These are phyloP conservation scores for Gyrodon lividus DNA, from an alignment of 768 basidiomycete species.

Conservation along the genomic window DNA sequence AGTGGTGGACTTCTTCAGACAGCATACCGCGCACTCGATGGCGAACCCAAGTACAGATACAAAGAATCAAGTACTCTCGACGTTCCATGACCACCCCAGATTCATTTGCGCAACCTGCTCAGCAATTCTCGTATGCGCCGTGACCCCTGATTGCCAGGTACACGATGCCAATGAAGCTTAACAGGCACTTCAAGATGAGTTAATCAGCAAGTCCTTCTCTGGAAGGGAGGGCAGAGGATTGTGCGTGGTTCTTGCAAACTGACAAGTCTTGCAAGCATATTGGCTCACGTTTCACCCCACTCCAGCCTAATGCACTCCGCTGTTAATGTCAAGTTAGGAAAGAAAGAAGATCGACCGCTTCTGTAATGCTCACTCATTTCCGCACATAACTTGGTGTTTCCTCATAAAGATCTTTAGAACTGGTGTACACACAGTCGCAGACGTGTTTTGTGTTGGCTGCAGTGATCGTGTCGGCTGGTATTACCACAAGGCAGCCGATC, in stretches of 20 bases:
- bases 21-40: slow-evolving; percentile 11
- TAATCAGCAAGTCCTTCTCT: slow-evolving; percentile 83
- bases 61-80: slow-evolving; percentile 55
- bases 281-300: slow-evolving; percentile 1
- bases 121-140: slow-evolving; percentile 58
- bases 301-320: slow-evolving; percentile 74
- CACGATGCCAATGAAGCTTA: not conserved
- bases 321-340: slow-evolving; percentile 70
- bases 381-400: not conserved
- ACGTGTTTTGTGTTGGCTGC: slow-evolving; percentile 77
- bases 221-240: slow-evolving; percentile 81
- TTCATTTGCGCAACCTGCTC: slow-evolving; percentile 71
- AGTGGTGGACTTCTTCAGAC: not conserved
- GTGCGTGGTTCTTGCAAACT: slow-evolving; percentile 41
- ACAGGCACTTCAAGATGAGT: slow-evolving; percentile 78
- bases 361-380: slow-evolving; percentile 43
- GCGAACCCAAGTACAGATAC: slow-evolving; percentile 40
- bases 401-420: slow-evolving; percentile 46
- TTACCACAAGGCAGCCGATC: slow-evolving; percentile 76
- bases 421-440: slow-evolving; percentile 78
- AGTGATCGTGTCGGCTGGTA: slow-evolving; percentile 80
- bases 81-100: slow-evolving; percentile 63
- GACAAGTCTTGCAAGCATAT: not conserved
- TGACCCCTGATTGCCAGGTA: not conserved
- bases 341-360: slow-evolving; percentile 70